phyloP scores from a whole-genome alignment of 2,329 filamentous ascomycete species.

The Xylariomycetidae sp. region DNA sequence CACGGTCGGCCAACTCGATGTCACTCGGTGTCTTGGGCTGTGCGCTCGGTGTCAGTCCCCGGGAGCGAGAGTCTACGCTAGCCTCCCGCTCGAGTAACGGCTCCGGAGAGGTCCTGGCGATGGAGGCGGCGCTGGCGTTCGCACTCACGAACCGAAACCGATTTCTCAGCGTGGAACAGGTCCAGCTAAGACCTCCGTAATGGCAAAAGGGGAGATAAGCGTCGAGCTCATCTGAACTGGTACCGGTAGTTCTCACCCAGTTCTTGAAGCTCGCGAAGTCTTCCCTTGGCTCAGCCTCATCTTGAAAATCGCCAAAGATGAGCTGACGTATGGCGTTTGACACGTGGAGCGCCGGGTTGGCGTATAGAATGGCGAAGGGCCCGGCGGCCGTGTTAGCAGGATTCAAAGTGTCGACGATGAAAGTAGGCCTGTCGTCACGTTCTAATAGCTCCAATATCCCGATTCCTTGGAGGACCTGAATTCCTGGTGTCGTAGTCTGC shows the following conservation, averaged over 20 bases:
- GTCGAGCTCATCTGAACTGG: conserved; percentile 47
- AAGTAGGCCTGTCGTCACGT: conserved; percentile 70
- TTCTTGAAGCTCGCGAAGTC: conserved; percentile 62
- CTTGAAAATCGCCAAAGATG: conserved; percentile 44
- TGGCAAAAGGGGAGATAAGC: conserved; percentile 48
- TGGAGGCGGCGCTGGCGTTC: conserved; percentile 33
- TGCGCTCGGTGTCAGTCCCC: conserved; percentile 30
- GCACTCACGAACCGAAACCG: conserved; percentile 66
- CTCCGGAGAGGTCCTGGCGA: conserved; percentile 35
- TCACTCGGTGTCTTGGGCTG: conserved; percentile 30
- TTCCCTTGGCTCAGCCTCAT: conserved; percentile 35
- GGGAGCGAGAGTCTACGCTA: conserved; percentile 30
- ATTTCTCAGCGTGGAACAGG: conserved; percentile 62
- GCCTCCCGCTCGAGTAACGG: conserved; percentile 32
- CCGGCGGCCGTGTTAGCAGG: conserved; percentile 48
- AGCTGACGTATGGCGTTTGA: conserved; percentile 51
- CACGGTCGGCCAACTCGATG: conserved; percentile 23
- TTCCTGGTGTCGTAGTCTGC: conserved; percentile 38
- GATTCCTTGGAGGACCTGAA: conserved; percentile 58
- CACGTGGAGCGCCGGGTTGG: conserved; percentile 62
- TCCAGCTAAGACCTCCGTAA: conserved; percentile 67
- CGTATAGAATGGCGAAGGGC: conserved; percentile 59
- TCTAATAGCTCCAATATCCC: conserved; percentile 70
- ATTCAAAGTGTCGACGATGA: conserved; percentile 66
- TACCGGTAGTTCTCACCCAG: conserved; percentile 60